phyloP scores from a whole-genome alignment of 306 rosid species.

The Quercus ilex region DNA sequence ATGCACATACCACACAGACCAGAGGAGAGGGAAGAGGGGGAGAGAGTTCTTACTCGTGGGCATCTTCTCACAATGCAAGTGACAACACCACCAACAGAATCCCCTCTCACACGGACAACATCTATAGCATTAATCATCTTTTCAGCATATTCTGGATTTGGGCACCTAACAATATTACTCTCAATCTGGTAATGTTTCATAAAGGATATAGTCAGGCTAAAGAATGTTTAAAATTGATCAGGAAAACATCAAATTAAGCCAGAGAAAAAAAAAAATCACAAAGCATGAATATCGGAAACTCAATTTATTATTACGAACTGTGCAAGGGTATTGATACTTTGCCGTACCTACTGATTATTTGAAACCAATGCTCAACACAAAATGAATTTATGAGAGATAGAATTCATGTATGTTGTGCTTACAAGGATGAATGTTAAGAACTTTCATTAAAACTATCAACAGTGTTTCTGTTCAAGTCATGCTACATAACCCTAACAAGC shows the following conservation, averaged over 20 bases:
- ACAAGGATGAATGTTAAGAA: neutral
- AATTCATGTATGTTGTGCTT: neutral
- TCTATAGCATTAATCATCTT: slow-evolving; percentile 95
- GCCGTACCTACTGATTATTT: neutral
- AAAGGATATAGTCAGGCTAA: neutral
- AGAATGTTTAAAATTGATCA: neutral
- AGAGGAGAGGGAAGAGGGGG: neutral
- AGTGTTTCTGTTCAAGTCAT: neutral
- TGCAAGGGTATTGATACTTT: neutral
- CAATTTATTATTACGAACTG: neutral
- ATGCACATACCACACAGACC: neutral
- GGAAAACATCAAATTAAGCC: neutral
- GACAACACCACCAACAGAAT: slow-evolving; percentile 92
- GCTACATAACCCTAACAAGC: neutral
- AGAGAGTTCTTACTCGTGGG: slow-evolving; percentile 56
- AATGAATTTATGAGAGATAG: neutral
- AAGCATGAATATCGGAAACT: neutral
- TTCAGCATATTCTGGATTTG: slow-evolving; percentile 89
- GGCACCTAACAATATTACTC: slow-evolving; percentile 94
- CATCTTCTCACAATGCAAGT: slow-evolving; percentile 90
- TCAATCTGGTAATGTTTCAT: slow-evolving; percentile 56
- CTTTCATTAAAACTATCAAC: neutral
- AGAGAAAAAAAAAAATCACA: neutral
- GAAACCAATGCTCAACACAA: neutral
- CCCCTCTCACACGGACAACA: slow-evolving; percentile 78